phyloP scores from a whole-genome alignment of 345 rosid species.

The Bretschneidera sinensis region DNA sequence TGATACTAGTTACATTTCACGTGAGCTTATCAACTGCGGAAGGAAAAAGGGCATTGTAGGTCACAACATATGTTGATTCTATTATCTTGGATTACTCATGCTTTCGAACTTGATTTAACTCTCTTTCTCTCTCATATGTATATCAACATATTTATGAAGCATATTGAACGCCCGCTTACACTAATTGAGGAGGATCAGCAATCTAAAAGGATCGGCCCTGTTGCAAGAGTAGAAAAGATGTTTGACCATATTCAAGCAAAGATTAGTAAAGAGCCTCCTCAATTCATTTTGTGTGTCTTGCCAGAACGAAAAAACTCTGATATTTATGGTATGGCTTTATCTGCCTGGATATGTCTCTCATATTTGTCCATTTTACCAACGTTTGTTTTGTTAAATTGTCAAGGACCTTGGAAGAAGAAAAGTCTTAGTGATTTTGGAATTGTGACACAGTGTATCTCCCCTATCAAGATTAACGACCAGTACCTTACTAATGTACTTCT shows the following conservation, averaged over 20 bases:
- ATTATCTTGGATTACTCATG: conserved; percentile 11
- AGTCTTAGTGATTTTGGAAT: conserved; percentile 67
- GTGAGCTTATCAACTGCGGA: conserved; percentile 70
- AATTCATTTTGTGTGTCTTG: conserved; percentile 71
- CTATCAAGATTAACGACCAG: conserved; percentile 63
- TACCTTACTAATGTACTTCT: conserved; percentile 85
- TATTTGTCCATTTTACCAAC: conserved; percentile 10
- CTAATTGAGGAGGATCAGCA: conserved; percentile 75
- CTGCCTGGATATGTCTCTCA: conserved; percentile 7
- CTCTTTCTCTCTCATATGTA: conserved; percentile 8
- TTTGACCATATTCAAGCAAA: conserved; percentile 51
- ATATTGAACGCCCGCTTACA: conserved; percentile 64
- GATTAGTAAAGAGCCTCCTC: conserved; percentile 52
- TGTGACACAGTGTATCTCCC: conserved; percentile 79
- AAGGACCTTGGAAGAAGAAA: conserved; percentile 90
- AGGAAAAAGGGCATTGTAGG: conserved; percentile 84
- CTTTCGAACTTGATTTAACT: conserved; percentile 3
- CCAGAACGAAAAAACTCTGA: conserved; percentile 76
- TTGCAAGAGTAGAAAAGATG: conserved; percentile 75
- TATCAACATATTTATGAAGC: conserved; percentile 31
- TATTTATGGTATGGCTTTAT: conserved; percentile 54
- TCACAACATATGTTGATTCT: conserved; percentile 17
- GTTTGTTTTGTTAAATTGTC: conserved; percentile 17
- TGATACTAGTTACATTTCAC: conserved; percentile 61
- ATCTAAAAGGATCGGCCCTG: conserved; percentile 39